Evolutionary conservation across 2,329 filamentous ascomycete genomes (phyloP), one percentile per base, ranked within the genome.

Genomic region (Pleomassaria siparia): DNA sequence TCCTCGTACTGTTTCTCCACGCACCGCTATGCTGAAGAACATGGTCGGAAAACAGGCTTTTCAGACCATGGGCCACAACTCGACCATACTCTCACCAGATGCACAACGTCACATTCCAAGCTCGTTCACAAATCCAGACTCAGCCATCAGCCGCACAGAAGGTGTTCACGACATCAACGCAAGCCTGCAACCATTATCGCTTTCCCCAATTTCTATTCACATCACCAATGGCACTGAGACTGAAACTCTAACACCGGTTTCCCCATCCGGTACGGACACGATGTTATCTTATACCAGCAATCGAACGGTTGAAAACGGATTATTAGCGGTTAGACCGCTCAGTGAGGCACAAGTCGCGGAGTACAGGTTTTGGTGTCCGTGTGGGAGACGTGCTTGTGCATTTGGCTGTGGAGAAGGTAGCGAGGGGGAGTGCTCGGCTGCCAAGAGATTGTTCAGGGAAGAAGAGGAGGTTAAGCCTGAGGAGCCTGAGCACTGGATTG

Each of bases 361-460:
- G 39, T 70, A 70, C 46, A 48, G 64, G 21, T 71, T 71, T 46
- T 71, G 68, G 68, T 55, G 60, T 9, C 64, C 63, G 0, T 71
- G 68, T 43, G 65, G 66, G 2, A 54, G 55, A 2, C 50, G 58
- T 24, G 29, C 26, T 1, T 71, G 68, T 49, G 60, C 53, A 1
- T 66, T 70, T 54, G 67, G 68, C 1, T 71, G 68, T 49, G 63
- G 62, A 4, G 51, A 47, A 3, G 55, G 29, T 8, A 32, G 57
- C 16, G 54, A 58, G 22, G 68, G 68, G 2, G 67, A 71, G 53
- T 40, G 33, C 16, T 49, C 50, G 16, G 67, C 67, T 29, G 62
- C 62, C n/a, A 62, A 53, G 54, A 54, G 60, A 33, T 47, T 71
- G 30, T 71, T 71, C 40, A 53, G 49, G 40, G 54, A 52, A 5